These are phyloP conservation scores for Lathyrus oleraceus DNA, from an alignment of 306 rosid species.

Conservation along the genomic window DNA sequence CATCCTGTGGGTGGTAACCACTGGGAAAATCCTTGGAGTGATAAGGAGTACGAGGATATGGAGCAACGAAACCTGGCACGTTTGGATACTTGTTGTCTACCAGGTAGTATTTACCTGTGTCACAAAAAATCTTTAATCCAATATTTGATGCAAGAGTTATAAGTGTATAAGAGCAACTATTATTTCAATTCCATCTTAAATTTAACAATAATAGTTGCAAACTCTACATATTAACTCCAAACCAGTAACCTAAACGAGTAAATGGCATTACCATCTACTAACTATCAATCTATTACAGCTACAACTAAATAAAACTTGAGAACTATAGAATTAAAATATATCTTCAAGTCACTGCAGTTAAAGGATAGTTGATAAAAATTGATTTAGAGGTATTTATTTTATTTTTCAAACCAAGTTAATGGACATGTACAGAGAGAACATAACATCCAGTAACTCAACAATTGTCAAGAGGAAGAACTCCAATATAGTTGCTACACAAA, in stretches of 20 bases:
- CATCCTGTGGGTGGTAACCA: slow-evolving; percentile 72
- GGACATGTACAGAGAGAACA: slow-evolving; percentile 7
- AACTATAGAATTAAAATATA: background rate
- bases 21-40: slow-evolving; percentile 54
- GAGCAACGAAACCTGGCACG: slow-evolving; percentile 81
- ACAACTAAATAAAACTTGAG: slow-evolving; percentile 17
- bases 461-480: background rate
- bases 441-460: slow-evolving; percentile 15
- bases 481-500: slow-evolving; percentile 14
- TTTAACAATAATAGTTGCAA: slow-evolving; percentile 14
- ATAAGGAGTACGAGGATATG: slow-evolving; percentile 60
- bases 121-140: slow-evolving; percentile 33
- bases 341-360: slow-evolving; percentile 17
- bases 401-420: slow-evolving; percentile 22
- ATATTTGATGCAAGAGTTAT: slow-evolving; percentile 23
- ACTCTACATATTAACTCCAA: background rate
- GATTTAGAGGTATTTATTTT: background rate
- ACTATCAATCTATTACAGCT: slow-evolving; percentile 31
- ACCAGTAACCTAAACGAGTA: slow-evolving; percentile 1
- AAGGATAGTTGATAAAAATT: slow-evolving; percentile 13
- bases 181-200: slow-evolving; percentile 16
- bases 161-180: background rate
- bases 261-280: slow-evolving; percentile 11
- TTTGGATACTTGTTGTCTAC: slow-evolving; percentile 75
- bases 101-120: slow-evolving; percentile 83